phyloP scores from a whole-genome alignment of 352 stramenopile genomes.

The Pythium phragmiticola region DNA sequence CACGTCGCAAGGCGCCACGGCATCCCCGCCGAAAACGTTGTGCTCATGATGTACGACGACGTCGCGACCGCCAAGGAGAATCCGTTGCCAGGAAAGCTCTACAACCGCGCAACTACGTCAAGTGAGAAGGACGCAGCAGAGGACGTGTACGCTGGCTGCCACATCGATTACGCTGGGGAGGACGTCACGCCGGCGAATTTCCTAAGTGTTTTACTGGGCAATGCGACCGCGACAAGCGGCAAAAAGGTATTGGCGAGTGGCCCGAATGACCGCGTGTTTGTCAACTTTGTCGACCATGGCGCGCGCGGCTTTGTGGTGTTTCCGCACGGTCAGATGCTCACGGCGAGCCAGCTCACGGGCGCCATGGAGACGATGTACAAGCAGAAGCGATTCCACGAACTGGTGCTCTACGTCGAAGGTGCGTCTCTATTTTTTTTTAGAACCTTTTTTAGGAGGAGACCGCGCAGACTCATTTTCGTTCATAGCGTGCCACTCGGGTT shows the following conservation, averaged over 20 bases:
- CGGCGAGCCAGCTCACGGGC: slow-evolving; percentile 62
- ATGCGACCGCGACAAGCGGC: slow-evolving; percentile 44
- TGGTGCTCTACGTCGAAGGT: slow-evolving; percentile 89
- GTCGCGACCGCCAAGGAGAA: slow-evolving; percentile 75
- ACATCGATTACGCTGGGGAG: slow-evolving; percentile 64
- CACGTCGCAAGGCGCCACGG: slow-evolving; percentile 86
- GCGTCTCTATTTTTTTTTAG: not conserved
- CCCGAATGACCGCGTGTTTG: slow-evolving; percentile 83
- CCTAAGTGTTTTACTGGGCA: slow-evolving; percentile 78
- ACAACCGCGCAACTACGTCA: slow-evolving; percentile 74
- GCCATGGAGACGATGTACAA: slow-evolving; percentile 77
- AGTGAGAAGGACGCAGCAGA: not conserved
- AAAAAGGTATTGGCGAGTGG: slow-evolving; percentile 86
- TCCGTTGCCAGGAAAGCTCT: slow-evolving; percentile 85
- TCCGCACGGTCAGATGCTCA: slow-evolving; percentile 68
- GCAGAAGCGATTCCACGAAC: slow-evolving; percentile 87
- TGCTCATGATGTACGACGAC: slow-evolving; percentile 94
- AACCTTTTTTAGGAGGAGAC: no score
- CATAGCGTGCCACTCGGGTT: slow-evolving; percentile 81
- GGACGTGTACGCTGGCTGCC: slow-evolving; percentile 86
- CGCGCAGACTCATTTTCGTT: no score
- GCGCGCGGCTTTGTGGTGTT: slow-evolving; percentile 85
- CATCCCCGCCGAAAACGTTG: slow-evolving; percentile 84
- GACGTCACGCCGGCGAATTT: slow-evolving; percentile 87
- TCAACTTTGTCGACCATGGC: slow-evolving; percentile 93